Percentiles rank a stretch among this genome's conserved stretches.
Conservation (phyloP, 2,329 filamentous ascomycete species). For the Pestalotiopsis sp. region DNA sequence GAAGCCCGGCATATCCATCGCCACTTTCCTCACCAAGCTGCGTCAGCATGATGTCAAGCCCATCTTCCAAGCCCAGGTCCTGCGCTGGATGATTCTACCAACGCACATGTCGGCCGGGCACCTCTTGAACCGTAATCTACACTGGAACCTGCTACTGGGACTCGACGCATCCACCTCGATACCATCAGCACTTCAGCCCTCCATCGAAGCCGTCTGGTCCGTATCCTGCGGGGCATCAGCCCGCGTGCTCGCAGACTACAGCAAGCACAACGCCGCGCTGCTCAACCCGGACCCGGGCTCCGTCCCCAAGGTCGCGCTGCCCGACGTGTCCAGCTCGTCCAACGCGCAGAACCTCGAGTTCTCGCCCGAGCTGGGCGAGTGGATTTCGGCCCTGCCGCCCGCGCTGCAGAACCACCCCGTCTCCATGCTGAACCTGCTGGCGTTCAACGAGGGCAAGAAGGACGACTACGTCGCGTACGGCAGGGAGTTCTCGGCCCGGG, state of each 20-base stretch:
- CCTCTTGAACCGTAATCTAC: slow-evolving; percentile 25
- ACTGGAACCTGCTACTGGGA: slow-evolving; percentile 26
- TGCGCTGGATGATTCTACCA: slow-evolving; percentile 29
- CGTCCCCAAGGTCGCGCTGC: slow-evolving; percentile 9
- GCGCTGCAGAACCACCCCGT: slow-evolving; percentile 43
- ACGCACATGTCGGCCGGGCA: slow-evolving; percentile 20
- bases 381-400: slow-evolving; percentile 41
- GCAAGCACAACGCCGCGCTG: slow-evolving; percentile 18
- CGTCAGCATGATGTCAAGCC: slow-evolving; percentile 21
- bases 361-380: slow-evolving; percentile 49
- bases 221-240: slow-evolving; percentile 23
- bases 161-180: slow-evolving; percentile 12
- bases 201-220: slow-evolving; percentile 22
- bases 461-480: slow-evolving; percentile 60
- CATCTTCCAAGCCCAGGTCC: slow-evolving; percentile 22
- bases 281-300: slow-evolving; percentile 17
- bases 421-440: slow-evolving; percentile 65
- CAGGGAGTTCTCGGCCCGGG: slow-evolving; percentile 47
- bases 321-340: slow-evolving; percentile 13
- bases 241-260: slow-evolving; percentile 20
- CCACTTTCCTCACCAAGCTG: slow-evolving; percentile 23
- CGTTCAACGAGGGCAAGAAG: slow-evolving; percentile 56
- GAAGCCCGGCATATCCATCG: slow-evolving; percentile 15
- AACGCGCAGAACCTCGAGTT: slow-evolving; percentile 53
- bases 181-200: not conserved